Evolutionary conservation across 192 early-diverging fungal genomes (phyloP).

Genomic region (Gonapodya prolifera): DNA sequence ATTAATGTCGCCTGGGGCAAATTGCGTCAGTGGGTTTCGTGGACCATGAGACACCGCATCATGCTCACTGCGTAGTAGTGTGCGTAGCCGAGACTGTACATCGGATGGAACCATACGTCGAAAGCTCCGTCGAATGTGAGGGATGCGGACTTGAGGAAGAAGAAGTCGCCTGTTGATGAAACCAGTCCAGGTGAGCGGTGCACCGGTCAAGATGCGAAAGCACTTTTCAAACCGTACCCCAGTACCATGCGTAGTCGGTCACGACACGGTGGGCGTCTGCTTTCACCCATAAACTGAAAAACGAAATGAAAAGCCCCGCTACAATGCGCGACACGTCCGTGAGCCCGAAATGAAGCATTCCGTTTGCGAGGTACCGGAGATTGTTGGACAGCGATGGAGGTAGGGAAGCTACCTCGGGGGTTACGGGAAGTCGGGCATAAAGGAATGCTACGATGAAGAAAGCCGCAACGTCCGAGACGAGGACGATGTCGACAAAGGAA

Average conservation of each 20-base stretch:
- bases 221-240: too few species aligned
- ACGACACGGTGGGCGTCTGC: constrained; percentile 88
- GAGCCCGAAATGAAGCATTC: constrained; percentile 33
- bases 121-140: constrained; percentile 87
- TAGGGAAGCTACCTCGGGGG: neutral
- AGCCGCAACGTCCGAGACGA: constrained; percentile 83
- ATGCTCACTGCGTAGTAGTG: constrained; percentile 92
- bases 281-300: constrained; percentile 94
- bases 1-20: too few species aligned
- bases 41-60: too few species aligned
- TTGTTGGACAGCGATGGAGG: constrained; percentile 7
- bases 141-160: constrained; percentile 78
- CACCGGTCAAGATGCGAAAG: too few species aligned
- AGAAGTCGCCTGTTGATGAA: constrained; percentile 99
- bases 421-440: constrained; percentile 52
- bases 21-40: too few species aligned
- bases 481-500: constrained; percentile 78
- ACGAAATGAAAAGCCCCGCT: constrained; percentile 64
- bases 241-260: constrained; percentile 90
- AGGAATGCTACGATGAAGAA: constrained; percentile 74
- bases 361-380: too few species aligned
- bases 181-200: constrained; percentile 61
- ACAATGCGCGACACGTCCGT: constrained; percentile 59
- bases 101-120: constrained; percentile 95
- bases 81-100: constrained; percentile 96